A percentile compares a stretch with the other conserved stretches of the same genome.
Evolutionary conservation across 306 rosid species (phyloP).

Genomic region (Pueraria montana): DNA sequence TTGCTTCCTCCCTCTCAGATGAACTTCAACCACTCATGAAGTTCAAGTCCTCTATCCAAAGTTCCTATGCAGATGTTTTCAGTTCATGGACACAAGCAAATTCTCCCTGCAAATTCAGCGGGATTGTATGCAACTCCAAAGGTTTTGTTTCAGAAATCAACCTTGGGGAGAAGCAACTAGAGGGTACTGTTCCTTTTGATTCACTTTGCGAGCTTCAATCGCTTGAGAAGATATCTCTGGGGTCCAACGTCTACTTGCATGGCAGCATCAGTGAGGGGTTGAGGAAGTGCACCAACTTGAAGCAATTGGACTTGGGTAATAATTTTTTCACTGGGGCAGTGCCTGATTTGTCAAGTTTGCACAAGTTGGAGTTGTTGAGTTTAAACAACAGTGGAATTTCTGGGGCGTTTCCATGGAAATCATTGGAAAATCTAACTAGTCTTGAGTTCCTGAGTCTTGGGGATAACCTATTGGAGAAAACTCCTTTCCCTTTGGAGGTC

Average conservation of each 20-base stretch:
- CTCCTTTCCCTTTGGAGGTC: constrained; percentile 68
- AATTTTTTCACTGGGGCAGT: constrained; percentile 71
- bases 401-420: constrained; percentile 88
- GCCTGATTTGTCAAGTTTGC: constrained; percentile 73
- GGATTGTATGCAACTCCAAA: constrained; percentile 67
- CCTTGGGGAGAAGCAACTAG: constrained; percentile 54
- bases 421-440: constrained; percentile 67
- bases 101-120: constrained; percentile 63
- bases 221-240: constrained; percentile 67
- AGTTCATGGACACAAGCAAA: constrained; percentile 61
- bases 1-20: constrained; percentile 48
- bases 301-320: constrained; percentile 70
- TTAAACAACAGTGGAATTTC: constrained; percentile 71
- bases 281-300: constrained; percentile 70
- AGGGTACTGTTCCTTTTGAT: constrained; percentile 72
- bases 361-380: constrained; percentile 58
- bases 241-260: constrained; percentile 50
- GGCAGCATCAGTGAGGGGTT: constrained; percentile 64
- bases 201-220: constrained; percentile 67
- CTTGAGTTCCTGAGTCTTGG: constrained; percentile 81
- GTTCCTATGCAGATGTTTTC: constrained; percentile 52
- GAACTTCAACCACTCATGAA: constrained; percentile 65
- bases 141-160: constrained; percentile 73
- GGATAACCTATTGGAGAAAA: constrained; percentile 60
- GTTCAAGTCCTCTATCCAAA: constrained; percentile 63